phyloP scores from a whole-genome alignment of 1,284 basidiomycete species.

The Rhodotorula sp. region DNA sequence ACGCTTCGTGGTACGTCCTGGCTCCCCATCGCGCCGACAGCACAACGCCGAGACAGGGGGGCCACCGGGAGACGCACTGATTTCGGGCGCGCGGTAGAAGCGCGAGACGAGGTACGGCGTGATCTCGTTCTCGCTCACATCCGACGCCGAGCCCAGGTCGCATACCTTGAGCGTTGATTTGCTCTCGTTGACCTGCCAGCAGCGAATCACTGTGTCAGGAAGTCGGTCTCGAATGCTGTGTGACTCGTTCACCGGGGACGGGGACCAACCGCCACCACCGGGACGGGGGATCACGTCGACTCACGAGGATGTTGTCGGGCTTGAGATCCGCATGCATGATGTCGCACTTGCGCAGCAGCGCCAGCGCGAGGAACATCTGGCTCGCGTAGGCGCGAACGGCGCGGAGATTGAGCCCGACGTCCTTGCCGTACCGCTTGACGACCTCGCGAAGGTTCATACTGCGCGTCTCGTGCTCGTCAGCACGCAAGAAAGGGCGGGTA shows the following conservation, averaged over 20 bases:
- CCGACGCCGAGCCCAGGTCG: conserved; percentile 93
- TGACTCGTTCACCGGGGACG: not conserved
- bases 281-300: conserved; percentile 46
- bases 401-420: conserved; percentile 91
- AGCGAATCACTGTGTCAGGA: not conserved
- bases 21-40: too few species aligned
- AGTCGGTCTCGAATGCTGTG: not conserved
- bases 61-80: conserved; percentile 66
- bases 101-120: conserved; percentile 97
- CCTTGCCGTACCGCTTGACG: conserved; percentile 98
- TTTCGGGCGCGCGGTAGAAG: conserved; percentile 98
- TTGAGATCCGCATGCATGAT: conserved; percentile 99
- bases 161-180: conserved; percentile 94
- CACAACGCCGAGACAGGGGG: not conserved
- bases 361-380: conserved; percentile 87
- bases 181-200: conserved; percentile 79
- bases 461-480: conserved; percentile 11
- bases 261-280: not conserved
- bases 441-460: conserved; percentile 99
- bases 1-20: too few species aligned
- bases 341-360: conserved; percentile 80
- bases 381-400: conserved; percentile 98
- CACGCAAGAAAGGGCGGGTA: not conserved
- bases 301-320: conserved; percentile 89
- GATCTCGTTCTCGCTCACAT: conserved; percentile 91